Base-by-base conservation (phyloP, 257 asterid species). In the Parsonsia alboflavescens region DNA sequence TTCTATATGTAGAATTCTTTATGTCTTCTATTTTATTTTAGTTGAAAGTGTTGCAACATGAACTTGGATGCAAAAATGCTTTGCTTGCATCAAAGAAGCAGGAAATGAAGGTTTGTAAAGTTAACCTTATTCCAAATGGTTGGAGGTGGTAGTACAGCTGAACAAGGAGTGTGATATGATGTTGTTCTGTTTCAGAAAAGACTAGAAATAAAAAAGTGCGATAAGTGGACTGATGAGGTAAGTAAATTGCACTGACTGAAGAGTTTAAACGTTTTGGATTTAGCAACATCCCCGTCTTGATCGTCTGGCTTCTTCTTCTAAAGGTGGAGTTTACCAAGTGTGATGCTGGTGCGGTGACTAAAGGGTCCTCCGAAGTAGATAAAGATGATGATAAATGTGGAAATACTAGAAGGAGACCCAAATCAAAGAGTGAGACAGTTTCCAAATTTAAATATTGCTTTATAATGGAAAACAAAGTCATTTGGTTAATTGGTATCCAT, bases 11-110 rank as follows among this genome's bases (percentile, higher is more conserved):
- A 53, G 15, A 64, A 69, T 66, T 42, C n/a, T 59, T 45, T 61
- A 63, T 63, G 19, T 30, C 53, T 74, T 3, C 39, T 75, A 46
- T 54, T 67, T 76, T 46, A 36, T 81, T 79, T 81, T 82, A 90
- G 97, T 75, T 87, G 57, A 92, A 81, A 86, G 79, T 80, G 77
- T 74, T 92, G 41, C 90, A 88, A 52, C 96, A 90, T 69, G 93
- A 86, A 80, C 91, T 92, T 72, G 92, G 85, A 58, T 88, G 91
- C 84, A 85, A 59, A 80, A 87, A 75, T 74, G 87, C 87, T 65
- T 71, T 88, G 73, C 86, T 88, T 78, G 83, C 68, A 68, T 89
- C 86, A n/a, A 80, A 80, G 57, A 76, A 83, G 16, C 67, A 77
- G 69, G 84, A 84, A 75, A 77, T 72, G 36, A 80, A 85, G 91